Base-by-base conservation (phyloP, 1,284 basidiomycete species). In the Pterula multifida region DNA sequence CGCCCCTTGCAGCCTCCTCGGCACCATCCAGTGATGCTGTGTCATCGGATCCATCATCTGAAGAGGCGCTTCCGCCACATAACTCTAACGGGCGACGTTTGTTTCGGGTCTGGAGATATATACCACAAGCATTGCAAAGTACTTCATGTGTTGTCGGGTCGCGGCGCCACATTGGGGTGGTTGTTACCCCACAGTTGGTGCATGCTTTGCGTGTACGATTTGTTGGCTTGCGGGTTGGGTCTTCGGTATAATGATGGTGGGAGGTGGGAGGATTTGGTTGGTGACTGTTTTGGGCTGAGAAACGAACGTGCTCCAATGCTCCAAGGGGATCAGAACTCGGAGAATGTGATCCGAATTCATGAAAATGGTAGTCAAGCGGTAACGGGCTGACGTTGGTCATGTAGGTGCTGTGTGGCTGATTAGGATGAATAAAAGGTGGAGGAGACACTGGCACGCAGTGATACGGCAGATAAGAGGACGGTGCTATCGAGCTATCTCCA, bases 41-140 rank as follows among this genome's bases (percentile, higher is more conserved):
- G 15, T 32, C 28, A 32, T 32, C 28, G 28, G 28, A 32, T 6
- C 28, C 28, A 32, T 32, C 28, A 32, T 32, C 28, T 32, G 28
- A 32, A 6, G 28, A 32, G 15, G 28, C 28, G 28, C 28, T 32
- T 15, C 39, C 39, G 23, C 17, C 17, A 44, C n/a, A 17, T 17
- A 44, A 24, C 17, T 44, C 23, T 17, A 44, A 11, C 17, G 39
- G 39, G 23, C 39, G 39, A 44, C 23, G 39, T 11, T 44, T 17
- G 17, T 24, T 24, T 9, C 39, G 39, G 17, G 39, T 44, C 55
- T 54, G 52, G 36, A 55, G 55, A 23, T 54, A 50, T 11, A 57
- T 49, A 21, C 55, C 55, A 2, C 55, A 57, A 0, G 55, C 55
- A 39, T 57, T 56, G 45, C 55, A 56, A 1, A 56, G 52, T 2